Evolutionary conservation across 129 eudicot genomes (phyloP).

Genomic region (Centrapalus pauciflorus): DNA sequence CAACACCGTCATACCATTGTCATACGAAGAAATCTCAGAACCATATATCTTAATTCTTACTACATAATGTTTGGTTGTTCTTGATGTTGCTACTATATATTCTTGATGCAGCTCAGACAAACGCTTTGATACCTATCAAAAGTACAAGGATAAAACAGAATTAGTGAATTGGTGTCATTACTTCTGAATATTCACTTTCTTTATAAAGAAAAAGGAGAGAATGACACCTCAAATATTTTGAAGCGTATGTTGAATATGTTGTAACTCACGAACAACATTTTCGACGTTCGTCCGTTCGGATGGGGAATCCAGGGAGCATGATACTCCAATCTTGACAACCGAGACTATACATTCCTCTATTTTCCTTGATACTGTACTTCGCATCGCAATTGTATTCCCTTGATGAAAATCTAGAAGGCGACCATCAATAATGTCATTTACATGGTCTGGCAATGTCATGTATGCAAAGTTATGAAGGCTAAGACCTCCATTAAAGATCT

Average conservation of each 20-base stretch:
- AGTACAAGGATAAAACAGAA: too few relatives aligned
- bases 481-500: conserved; percentile 16
- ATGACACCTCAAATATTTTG: not conserved
- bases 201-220: not conserved
- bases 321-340: conserved; percentile 23
- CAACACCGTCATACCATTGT: too few relatives aligned
- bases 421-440: conserved; percentile 25
- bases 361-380: not conserved
- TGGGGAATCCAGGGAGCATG: conserved; percentile 30
- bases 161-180: too few relatives aligned
- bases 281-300: conserved; percentile 20
- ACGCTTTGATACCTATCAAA: too few relatives aligned
- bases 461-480: conserved; percentile 17
- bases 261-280: conserved; percentile 19
- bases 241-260: conserved; percentile 2
- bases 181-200: too few relatives aligned
- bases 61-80: too few relatives aligned
- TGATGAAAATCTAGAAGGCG: not conserved
- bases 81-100: too few relatives aligned
- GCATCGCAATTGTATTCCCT: not conserved
- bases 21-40: too few relatives aligned
- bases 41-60: too few relatives aligned
- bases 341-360: conserved; percentile 21
- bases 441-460: conserved; percentile 10
- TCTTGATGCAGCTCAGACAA: too few relatives aligned